A percentile compares a stretch with the other conserved stretches of the same genome.
Evolutionary conservation across 441 rosid species (phyloP).

Genomic region (Arabidopsis hybrid): DNA sequence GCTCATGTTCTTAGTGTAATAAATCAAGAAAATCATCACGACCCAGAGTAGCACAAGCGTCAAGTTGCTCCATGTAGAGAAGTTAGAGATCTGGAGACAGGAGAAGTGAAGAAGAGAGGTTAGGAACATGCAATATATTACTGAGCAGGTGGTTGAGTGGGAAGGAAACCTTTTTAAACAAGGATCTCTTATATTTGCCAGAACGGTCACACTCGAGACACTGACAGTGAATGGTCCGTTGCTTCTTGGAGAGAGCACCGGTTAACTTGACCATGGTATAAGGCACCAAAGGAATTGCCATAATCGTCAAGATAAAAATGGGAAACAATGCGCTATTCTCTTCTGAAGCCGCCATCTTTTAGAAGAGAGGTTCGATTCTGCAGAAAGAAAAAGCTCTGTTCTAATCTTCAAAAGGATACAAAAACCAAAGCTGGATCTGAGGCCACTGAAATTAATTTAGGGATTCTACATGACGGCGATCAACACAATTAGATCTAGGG

Average conservation of each 20-base stretch:
- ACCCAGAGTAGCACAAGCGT: slow-evolving; percentile 86
- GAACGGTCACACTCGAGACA: slow-evolving; percentile 84
- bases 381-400: slow-evolving; percentile 23
- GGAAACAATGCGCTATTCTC: slow-evolving; percentile 94
- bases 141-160: not conserved
- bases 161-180: slow-evolving; percentile 73
- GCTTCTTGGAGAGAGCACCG: slow-evolving; percentile 72
- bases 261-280: slow-evolving; percentile 79
- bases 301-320: slow-evolving; percentile 90
- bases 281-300: slow-evolving; percentile 95
- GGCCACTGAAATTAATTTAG: too few species aligned
- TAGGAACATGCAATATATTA: slow-evolving; percentile 6
- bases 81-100: slow-evolving; percentile 78
- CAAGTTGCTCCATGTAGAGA: slow-evolving; percentile 93
- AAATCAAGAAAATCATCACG: slow-evolving; percentile 83
- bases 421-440: too few species aligned
- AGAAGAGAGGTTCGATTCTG: slow-evolving; percentile 38
- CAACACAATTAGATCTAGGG: too few species aligned
- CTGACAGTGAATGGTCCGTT: slow-evolving; percentile 78
- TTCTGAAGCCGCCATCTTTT: slow-evolving; percentile 88
- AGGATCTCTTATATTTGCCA: slow-evolving; percentile 85
- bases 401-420: slow-evolving; percentile 4
- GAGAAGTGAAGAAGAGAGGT: slow-evolving; percentile 32
- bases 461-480: not conserved
- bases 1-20: slow-evolving; percentile 88